Evolutionary conservation across 805 yeast genomes (phyloP), one percentile per base, ranked within the genome.

Genomic region (Monosporozyma unispora): DNA sequence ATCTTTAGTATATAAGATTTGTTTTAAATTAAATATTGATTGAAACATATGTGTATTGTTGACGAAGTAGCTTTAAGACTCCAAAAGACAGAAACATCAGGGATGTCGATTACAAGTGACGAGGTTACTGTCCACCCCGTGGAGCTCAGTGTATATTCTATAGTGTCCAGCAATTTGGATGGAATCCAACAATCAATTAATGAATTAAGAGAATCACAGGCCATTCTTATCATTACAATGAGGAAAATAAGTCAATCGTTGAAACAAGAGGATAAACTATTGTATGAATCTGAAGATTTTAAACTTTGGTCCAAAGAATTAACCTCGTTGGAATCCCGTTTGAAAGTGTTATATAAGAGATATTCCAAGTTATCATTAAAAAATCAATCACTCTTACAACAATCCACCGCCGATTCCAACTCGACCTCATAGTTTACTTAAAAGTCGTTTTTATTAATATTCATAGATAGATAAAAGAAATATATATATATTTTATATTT

Each of bases 161-260:
- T 62, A 2, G 46, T 65, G 4, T 62, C 67, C 3, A 56, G 57
- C 2, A 61, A 65, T 43, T 46, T 65, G 27, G 69, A 65, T 51
- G 63, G 61, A 8, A 51, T 65, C 4, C 59, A 62, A 33, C 62
- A 62, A 25, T 60, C 67, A 2, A 62, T 65, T 18, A 61, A 58
- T 44, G 62, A 61, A 21, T 47, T 64, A 46, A 49, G 69, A 41
- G 64, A 60, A 51, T 63, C 67, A 3, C 68, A 65, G 48, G 67
- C 67, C 2, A 46, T 62, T 16, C 50, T 64, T 16, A 53, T 65
- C 7, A 48, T 65, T 3, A 48, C 54, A 44, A 46, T 65, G n/a
- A 53, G 62, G 19, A 57, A 57, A 42, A 47, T 60, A 14, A 51
- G 58, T 28, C 57, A 52, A 16, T 56, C 61, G 3, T 47, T 64